Percentiles rank a stretch among this genome's conserved stretches.
Conservation (phyloP, 2,329 filamentous ascomycete species). For the Fusarium robinianum region DNA sequence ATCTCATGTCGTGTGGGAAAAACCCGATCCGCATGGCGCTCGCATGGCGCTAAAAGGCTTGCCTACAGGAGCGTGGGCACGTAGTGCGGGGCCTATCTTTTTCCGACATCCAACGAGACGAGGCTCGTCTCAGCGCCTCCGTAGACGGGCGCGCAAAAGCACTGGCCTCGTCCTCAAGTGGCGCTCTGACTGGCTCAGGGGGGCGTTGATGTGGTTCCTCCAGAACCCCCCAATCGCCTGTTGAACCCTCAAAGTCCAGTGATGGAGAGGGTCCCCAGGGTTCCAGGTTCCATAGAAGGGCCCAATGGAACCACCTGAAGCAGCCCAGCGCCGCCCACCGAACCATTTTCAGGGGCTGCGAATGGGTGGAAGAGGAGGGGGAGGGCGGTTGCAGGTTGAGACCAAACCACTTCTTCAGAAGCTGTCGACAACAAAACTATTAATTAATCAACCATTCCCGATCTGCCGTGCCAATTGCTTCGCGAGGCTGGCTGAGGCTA, state of each 20-base stretch:
- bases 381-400: constrained; percentile 8
- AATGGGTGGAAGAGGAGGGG: constrained; percentile 12
- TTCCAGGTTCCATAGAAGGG: not conserved
- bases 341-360: constrained; percentile 31
- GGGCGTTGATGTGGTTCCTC: constrained; percentile 2
- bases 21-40: constrained; percentile 29
- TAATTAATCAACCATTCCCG: too few species aligned
- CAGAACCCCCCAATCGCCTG: constrained; percentile 11
- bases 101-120: constrained; percentile 10
- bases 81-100: constrained; percentile 7
- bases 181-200: constrained; percentile 12
- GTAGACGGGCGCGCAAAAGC: too few species aligned
- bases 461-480: too few species aligned
- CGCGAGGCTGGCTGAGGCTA: too few species aligned
- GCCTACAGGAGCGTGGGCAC: constrained; percentile 13
- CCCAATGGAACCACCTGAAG: not conserved
- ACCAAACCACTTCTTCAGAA: constrained; percentile 9
- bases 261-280: constrained; percentile 6
- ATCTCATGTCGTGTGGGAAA: constrained; percentile 14
- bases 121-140: too few species aligned
- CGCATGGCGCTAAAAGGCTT: constrained; percentile 32
- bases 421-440: constrained; percentile 8
- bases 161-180: not conserved
- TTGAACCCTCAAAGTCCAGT: constrained; percentile 1
- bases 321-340: constrained; percentile 14